These are phyloP conservation scores for Millerozyma acaciae DNA, from an alignment of 805 yeast species.

Conservation along the genomic window DNA sequence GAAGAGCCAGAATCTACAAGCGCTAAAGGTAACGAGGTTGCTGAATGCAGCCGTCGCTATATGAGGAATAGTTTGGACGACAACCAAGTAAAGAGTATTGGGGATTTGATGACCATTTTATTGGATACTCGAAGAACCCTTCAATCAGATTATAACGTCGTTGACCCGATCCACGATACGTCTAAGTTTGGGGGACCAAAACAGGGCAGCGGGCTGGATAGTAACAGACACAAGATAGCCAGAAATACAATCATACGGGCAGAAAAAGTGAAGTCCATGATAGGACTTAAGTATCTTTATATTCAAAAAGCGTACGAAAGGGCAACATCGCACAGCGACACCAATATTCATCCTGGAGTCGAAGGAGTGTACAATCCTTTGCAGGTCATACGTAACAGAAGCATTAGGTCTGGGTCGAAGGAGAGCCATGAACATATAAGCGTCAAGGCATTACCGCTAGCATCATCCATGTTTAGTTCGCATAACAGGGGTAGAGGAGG, in stretches of 20 bases:
- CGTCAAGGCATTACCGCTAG: constrained; percentile 51
- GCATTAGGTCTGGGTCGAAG: constrained; percentile 48
- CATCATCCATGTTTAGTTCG: constrained; percentile 60
- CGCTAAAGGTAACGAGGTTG: too few relatives aligned
- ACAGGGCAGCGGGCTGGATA: background rate
- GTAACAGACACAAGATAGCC: constrained; percentile 18
- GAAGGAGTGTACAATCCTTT: constrained; percentile 78
- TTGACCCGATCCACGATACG: constrained; percentile 22
- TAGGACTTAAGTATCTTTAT: constrained; percentile 48
- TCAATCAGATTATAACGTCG: constrained; percentile 39
- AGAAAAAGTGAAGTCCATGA: constrained; percentile 43
- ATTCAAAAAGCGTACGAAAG: constrained; percentile 40
- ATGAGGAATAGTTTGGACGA: constrained; percentile 1
- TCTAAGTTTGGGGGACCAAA: background rate
- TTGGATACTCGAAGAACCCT: constrained; percentile 41
- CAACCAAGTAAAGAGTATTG: constrained; percentile 14
- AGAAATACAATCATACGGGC: constrained; percentile 42
- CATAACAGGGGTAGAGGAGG: constrained; percentile 16
- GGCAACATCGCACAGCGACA: constrained; percentile 13
- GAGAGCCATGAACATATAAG: constrained; percentile 44
- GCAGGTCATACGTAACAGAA: constrained; percentile 74
- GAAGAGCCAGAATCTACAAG: too few relatives aligned
- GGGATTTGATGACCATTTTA: constrained; percentile 32
- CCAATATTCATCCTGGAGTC: constrained; percentile 40
- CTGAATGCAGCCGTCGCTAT: too few relatives aligned